phyloP scores from a whole-genome alignment of 1,284 basidiomycete species.

The Meripilus lineatus region DNA sequence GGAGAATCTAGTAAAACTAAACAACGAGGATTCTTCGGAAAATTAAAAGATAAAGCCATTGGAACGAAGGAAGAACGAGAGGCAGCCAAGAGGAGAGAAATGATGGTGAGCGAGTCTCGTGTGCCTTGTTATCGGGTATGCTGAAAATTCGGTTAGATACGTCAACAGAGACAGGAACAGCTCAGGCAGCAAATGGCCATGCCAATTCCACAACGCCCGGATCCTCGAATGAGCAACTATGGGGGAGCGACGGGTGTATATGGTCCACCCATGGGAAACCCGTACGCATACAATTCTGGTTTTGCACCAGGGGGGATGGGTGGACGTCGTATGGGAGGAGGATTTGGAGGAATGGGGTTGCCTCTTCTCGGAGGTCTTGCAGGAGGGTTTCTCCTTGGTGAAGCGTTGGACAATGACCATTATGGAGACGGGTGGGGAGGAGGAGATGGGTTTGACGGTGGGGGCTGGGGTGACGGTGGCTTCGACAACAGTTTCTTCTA shows the following conservation, averaged over 20 bases:
- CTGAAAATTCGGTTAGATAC: neutral
- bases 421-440: slow-evolving; percentile 8
- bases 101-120: slow-evolving; percentile 27
- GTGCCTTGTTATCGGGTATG: neutral
- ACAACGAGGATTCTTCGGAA: slow-evolving; percentile 51
- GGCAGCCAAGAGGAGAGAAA: slow-evolving; percentile 34
- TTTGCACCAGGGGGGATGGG: slow-evolving; percentile 1
- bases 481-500: no score
- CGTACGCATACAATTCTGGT: slow-evolving; percentile 9
- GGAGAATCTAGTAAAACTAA: slow-evolving; percentile 10
- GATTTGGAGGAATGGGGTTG: slow-evolving; percentile 34
- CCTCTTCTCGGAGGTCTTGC: slow-evolving; percentile 56
- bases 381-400: slow-evolving; percentile 55
- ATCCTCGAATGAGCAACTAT: neutral
- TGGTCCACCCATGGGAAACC: slow-evolving; percentile 14
- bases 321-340: neutral
- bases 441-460: slow-evolving; percentile 12
- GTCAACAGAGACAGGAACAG: slow-evolving; percentile 23
- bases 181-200: slow-evolving; percentile 23
- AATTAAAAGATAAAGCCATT: slow-evolving; percentile 56
- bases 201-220: slow-evolving; percentile 13
- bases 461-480: slow-evolving; percentile 12
- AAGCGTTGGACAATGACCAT: slow-evolving; percentile 29
- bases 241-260: slow-evolving; percentile 6
- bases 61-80: slow-evolving; percentile 63